Conservation (phyloP, 148 eudicot genomes). For the Diospyros kaki region DNA sequence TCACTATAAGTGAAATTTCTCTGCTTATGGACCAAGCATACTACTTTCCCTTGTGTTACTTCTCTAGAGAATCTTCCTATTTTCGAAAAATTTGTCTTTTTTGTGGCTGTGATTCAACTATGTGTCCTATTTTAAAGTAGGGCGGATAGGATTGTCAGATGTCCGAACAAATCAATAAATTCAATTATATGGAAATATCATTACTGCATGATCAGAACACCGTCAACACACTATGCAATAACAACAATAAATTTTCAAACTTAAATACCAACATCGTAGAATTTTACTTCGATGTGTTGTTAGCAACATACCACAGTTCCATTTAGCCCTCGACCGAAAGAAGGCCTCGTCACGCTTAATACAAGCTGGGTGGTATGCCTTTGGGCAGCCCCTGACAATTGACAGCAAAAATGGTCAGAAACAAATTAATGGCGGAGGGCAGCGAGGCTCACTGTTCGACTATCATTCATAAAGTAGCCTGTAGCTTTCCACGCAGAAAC, state of each 20-base stretch:
- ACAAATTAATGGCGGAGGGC: neutral
- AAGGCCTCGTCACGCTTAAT: slow-evolving; percentile 84
- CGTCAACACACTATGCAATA: neutral
- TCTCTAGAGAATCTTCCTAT: neutral
- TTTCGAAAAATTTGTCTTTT: neutral
- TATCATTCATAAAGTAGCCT: neutral
- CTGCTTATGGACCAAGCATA: too few species aligned
- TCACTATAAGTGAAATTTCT: too few species aligned
- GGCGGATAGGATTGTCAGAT: too few species aligned
- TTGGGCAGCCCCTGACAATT: slow-evolving; percentile 67
- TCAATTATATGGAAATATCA: neutral
- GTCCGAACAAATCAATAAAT: neutral
- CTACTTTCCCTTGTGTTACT: neutral
- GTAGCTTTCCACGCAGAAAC: slow-evolving; percentile 2
- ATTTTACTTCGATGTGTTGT: neutral
- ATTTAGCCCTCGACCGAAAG: slow-evolving; percentile 51
- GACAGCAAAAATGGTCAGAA: slow-evolving; percentile 2
- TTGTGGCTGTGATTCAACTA: neutral
- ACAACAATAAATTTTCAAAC: neutral
- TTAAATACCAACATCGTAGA: neutral
- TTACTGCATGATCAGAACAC: neutral
- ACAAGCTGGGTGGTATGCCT: slow-evolving; percentile 93
- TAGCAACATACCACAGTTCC: slow-evolving; percentile 72
- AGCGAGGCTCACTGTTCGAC: neutral
- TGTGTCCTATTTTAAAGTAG: too few species aligned